A percentile compares a stretch with the other conserved stretches of the same genome.
Conservation (phyloP, 2,329 filamentous ascomycete species). For the Cercospora berteroae region DNA sequence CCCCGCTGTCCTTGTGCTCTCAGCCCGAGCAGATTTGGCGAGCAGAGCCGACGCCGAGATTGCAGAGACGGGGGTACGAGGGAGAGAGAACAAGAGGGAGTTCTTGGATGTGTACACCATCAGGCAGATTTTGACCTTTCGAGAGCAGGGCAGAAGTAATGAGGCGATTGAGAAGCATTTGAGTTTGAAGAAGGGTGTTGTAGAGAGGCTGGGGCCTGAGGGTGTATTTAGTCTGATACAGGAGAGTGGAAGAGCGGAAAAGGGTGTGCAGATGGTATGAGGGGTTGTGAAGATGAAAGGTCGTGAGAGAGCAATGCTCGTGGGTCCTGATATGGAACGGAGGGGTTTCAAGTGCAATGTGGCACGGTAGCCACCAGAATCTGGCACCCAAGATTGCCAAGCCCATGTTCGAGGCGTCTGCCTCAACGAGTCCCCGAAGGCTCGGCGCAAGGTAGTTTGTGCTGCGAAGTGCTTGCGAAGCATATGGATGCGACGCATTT, state of each 20-base stretch:
- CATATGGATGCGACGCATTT: not conserved
- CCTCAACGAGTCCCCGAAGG: not conserved
- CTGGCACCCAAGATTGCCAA: not conserved
- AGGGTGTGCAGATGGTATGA: constrained; percentile 35
- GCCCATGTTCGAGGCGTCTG: not conserved
- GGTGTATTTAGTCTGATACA: constrained; percentile 35
- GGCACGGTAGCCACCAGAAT: not conserved
- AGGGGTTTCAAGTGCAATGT: not conserved
- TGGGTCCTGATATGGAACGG: not conserved
- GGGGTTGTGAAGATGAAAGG: not conserved
- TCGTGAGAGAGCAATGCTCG: not conserved
- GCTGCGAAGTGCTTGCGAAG: not conserved
- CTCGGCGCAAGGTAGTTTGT: not conserved
- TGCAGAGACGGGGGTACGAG: constrained; percentile 43
- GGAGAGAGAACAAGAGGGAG: constrained; percentile 42
- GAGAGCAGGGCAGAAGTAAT: constrained; percentile 33
- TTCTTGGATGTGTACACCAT: constrained; percentile 48
- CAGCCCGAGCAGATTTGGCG: constrained; percentile 51
- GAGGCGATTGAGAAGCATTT: constrained; percentile 37
- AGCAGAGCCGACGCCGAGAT: constrained; percentile 56
- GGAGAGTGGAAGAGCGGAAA: constrained; percentile 34
- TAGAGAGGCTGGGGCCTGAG: constrained; percentile 33
- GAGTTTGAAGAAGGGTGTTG: constrained; percentile 38
- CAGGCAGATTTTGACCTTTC: constrained; percentile 36
- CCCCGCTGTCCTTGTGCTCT: constrained; percentile 55